These are phyloP conservation scores for Saksenaea vasiformis DNA, from an alignment of 371 early-diverging fungal species.

Conservation along the genomic window DNA sequence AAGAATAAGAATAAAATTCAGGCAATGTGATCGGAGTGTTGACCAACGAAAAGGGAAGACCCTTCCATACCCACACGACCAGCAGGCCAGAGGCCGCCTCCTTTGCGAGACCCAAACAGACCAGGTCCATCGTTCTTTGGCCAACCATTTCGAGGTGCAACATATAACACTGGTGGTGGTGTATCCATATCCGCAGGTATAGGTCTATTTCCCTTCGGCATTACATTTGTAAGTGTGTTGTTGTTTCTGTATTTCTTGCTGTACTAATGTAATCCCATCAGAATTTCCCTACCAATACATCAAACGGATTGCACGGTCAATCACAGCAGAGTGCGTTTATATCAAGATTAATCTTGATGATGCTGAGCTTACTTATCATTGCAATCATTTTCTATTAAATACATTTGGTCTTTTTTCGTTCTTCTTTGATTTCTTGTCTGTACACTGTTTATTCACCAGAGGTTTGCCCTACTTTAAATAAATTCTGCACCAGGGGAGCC, in stretches of 20 bases:
- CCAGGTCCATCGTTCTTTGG: constrained; percentile 48
- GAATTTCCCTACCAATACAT: constrained; percentile 32
- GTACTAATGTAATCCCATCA: constrained; percentile 1
- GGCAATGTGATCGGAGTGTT: neutral
- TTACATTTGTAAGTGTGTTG: constrained; percentile 54
- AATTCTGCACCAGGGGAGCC: too few relatives aligned
- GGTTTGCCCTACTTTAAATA: too few relatives aligned
- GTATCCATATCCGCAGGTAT: constrained; percentile 55
- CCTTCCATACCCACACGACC: constrained; percentile 67
- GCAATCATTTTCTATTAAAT: constrained; percentile 61
- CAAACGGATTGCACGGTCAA: constrained; percentile 25
- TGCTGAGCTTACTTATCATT: constrained; percentile 62
- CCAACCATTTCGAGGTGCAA: constrained; percentile 52
- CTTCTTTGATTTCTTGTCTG: neutral
- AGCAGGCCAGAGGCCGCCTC: constrained; percentile 70
- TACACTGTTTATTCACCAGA: neutral
- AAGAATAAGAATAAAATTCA: neutral
- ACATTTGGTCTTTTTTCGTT: neutral
- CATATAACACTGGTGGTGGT: constrained; percentile 48
- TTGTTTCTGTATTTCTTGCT: neutral
- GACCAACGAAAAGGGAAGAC: constrained; percentile 21
- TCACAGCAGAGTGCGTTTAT: constrained; percentile 64
- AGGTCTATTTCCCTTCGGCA: constrained; percentile 64
- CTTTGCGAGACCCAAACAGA: constrained; percentile 53
- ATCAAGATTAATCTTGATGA: constrained; percentile 70